These are phyloP conservation scores for Aquanectria penicillioides DNA, from an alignment of 2,329 filamentous ascomycete species.

Conservation along the genomic window DNA sequence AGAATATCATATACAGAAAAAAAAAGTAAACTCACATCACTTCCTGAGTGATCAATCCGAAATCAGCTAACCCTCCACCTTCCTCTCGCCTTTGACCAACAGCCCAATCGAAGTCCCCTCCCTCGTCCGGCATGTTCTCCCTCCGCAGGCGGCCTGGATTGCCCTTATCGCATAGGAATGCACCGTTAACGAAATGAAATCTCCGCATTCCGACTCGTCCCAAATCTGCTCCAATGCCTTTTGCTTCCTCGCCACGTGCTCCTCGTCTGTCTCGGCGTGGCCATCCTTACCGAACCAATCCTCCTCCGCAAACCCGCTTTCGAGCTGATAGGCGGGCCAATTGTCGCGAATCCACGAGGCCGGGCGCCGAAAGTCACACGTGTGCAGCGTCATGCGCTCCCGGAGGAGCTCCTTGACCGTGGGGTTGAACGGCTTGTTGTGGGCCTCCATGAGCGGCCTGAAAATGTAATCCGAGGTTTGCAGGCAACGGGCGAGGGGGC, in stretches of 20 bases:
- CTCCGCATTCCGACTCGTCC: slow-evolving; percentile 44
- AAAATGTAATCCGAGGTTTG: slow-evolving; percentile 66
- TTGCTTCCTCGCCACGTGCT: slow-evolving; percentile 57
- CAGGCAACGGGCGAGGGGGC: slow-evolving; percentile 67
- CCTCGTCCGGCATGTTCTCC: slow-evolving; percentile 55
- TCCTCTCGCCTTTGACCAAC: slow-evolving; percentile 58
- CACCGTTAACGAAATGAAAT: slow-evolving; percentile 60
- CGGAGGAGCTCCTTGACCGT: slow-evolving; percentile 67
- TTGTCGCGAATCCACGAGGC: slow-evolving; percentile 57
- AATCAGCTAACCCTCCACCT: neutral
- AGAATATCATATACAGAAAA: too few species aligned
- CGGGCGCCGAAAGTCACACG: slow-evolving; percentile 66
- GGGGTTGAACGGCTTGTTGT: slow-evolving; percentile 56
- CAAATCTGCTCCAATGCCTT: slow-evolving; percentile 59
- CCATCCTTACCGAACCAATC: slow-evolving; percentile 63
- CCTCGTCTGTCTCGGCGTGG: slow-evolving; percentile 58
- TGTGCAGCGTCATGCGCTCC: slow-evolving; percentile 69
- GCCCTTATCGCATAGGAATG: slow-evolving; percentile 59
- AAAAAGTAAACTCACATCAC: too few species aligned
- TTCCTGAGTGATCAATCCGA: too few species aligned
- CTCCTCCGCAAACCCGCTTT: slow-evolving; percentile 63
- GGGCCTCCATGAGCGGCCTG: slow-evolving; percentile 48
- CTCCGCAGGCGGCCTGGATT: slow-evolving; percentile 55
- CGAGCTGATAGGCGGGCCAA: slow-evolving; percentile 63
- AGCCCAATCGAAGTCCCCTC: slow-evolving; percentile 65